A percentile compares a stretch with the other conserved stretches of the same genome.
Conservation (phyloP, 768 basidiomycete species). For the Hygrocybe coccinea region DNA sequence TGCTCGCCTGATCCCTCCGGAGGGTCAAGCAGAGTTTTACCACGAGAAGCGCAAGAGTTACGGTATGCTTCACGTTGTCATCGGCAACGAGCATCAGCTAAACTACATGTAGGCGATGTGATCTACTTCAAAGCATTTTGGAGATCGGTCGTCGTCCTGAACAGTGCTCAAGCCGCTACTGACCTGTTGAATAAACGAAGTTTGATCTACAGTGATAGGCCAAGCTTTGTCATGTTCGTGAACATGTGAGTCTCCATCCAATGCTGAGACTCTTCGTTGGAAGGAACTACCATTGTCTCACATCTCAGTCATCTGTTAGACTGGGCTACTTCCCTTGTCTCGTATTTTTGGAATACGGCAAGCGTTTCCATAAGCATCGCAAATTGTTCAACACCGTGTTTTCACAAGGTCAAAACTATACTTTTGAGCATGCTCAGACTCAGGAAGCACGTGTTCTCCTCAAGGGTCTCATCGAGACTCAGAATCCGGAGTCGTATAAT, state of each 20-base stretch:
- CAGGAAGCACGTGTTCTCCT: constrained; percentile 5
- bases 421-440: too few relatives aligned
- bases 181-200: constrained; percentile 32
- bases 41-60: too few relatives aligned
- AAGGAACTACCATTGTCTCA: too few relatives aligned
- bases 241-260: not conserved
- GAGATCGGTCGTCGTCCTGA: constrained; percentile 27
- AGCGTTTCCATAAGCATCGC: constrained; percentile 3
- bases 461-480: constrained; percentile 22
- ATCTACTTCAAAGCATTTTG: constrained; percentile 12
- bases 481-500: constrained; percentile 16
- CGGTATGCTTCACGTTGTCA: too few relatives aligned
- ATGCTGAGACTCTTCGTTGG: not conserved
- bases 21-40: too few relatives aligned
- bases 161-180: constrained; percentile 21
- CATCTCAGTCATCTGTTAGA: not conserved
- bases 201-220: constrained; percentile 29
- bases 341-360: constrained; percentile 4
- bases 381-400: too few relatives aligned
- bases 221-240: constrained; percentile 6
- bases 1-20: too few relatives aligned
- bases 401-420: too few relatives aligned
- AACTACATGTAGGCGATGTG: constrained; percentile 4
- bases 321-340: constrained; percentile 1
- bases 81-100: not conserved